These are phyloP conservation scores for Rhypophila decipiens DNA, from an alignment of 495 filamentous ascomycete species.

Conservation along the genomic window DNA sequence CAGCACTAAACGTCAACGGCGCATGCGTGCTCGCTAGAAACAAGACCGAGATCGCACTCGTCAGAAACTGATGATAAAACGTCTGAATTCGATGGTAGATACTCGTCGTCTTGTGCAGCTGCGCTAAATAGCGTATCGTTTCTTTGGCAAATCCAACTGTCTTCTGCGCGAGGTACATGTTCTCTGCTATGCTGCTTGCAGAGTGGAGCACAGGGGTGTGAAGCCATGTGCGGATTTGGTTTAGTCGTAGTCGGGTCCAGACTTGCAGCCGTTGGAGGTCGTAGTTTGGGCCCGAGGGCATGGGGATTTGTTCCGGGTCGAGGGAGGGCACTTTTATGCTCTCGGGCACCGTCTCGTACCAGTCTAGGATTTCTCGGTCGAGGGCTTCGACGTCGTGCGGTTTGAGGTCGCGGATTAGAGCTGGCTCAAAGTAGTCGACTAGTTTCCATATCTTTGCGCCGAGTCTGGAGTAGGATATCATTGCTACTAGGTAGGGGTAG, in stretches of 20 bases:
- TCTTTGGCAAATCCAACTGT: slow-evolving; percentile 75
- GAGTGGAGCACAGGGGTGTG: slow-evolving; percentile 77
- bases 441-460: slow-evolving; percentile 75
- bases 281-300: slow-evolving; percentile 28
- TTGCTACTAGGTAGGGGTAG: slow-evolving; percentile 65
- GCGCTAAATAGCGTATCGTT: slow-evolving; percentile 66
- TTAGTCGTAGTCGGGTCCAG: slow-evolving; percentile 64
- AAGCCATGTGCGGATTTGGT: slow-evolving; percentile 77
- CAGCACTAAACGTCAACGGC: slow-evolving; percentile 64
- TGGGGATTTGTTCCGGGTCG: slow-evolving; percentile 11
- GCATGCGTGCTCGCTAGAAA: slow-evolving; percentile 81
- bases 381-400: slow-evolving; percentile 65
- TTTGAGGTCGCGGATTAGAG: slow-evolving; percentile 45
- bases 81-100: slow-evolving; percentile 76
- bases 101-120: slow-evolving; percentile 71
- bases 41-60: slow-evolving; percentile 71
- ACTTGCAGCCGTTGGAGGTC: slow-evolving; percentile 51
- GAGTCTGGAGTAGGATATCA: slow-evolving; percentile 72
- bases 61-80: slow-evolving; percentile 82
- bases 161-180: slow-evolving; percentile 59
- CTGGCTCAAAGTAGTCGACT: slow-evolving; percentile 49
- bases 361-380: slow-evolving; percentile 70
- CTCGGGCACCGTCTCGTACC: slow-evolving; percentile 53
- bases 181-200: slow-evolving; percentile 65
- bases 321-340: slow-evolving; percentile 22